Evolutionary conservation across 2,329 filamentous ascomycete genomes (phyloP).

Genomic region (Fusarium begoniae): DNA sequence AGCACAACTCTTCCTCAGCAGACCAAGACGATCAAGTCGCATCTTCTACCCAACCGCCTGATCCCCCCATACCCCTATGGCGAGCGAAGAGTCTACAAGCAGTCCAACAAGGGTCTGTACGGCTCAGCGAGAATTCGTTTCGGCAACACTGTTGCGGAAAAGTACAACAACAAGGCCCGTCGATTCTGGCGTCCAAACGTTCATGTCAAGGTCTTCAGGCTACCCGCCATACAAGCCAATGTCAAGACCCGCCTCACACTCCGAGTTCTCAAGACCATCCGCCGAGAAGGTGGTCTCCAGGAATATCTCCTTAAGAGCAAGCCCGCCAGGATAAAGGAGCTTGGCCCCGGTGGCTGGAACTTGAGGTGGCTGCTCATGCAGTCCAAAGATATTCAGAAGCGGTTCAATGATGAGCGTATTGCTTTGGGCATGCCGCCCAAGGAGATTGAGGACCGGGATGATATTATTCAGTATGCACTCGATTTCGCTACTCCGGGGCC

Average conservation of each 20-base stretch:
- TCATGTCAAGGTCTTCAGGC: constrained; percentile 73
- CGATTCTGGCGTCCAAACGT: constrained; percentile 82
- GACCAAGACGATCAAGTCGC: constrained; percentile 54
- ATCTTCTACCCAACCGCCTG: constrained; percentile 57
- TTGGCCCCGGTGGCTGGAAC: constrained; percentile 91
- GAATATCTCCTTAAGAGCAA: constrained; percentile 89
- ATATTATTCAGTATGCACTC: constrained; percentile 52
- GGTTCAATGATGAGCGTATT: constrained; percentile 72
- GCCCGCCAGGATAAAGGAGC: constrained; percentile 79
- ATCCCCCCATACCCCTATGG: constrained; percentile 79
- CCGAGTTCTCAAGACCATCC: constrained; percentile 76
- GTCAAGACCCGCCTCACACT: constrained; percentile 76
- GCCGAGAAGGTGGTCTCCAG: constrained; percentile 88
- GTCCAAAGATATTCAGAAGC: constrained; percentile 69
- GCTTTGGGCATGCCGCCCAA: constrained; percentile 67
- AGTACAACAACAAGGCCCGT: constrained; percentile 74
- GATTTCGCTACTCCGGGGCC: constrained; percentile 54
- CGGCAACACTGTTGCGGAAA: constrained; percentile 80
- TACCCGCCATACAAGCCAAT: constrained; percentile 66
- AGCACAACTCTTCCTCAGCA: constrained; percentile 48
- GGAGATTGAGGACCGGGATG: constrained; percentile 49
- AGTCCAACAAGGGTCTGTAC: constrained; percentile 80
- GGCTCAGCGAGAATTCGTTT: constrained; percentile 76
- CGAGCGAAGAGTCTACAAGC: constrained; percentile 76
- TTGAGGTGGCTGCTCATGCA: constrained; percentile 92